Base-by-base conservation (phyloP, 1,139 yeast species). In the Lodderomyces margitis region DNA sequence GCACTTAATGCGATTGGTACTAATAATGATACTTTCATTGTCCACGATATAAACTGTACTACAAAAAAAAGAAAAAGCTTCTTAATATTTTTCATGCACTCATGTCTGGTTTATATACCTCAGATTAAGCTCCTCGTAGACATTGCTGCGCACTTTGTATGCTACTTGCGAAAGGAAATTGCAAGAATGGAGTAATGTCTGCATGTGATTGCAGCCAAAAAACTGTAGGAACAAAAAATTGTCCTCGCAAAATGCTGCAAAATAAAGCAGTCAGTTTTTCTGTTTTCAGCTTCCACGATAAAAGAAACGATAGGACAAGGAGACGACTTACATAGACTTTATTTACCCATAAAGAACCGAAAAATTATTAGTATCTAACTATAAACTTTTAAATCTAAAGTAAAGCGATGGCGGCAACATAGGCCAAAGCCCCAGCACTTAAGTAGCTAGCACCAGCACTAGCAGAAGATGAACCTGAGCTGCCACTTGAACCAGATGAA, bases 331-430 rank as follows among this genome's bases (percentile, higher is more conserved):
- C n/a, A n/a, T n/a, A n/a, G n/a, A n/a, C n/a, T n/a, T n/a, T n/a
- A n/a, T n/a, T n/a, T n/a, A n/a, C n/a, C n/a, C n/a, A n/a, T 21
- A 5, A 21, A 28, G 16, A 28, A 12, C 8, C 32, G 5, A 15
- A 15, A 5, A 14, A 8, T n/a, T 15, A 28, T 28, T 28, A 28
- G 9, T 15, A 28, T 28, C 32, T 15, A 14, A 28, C 32, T 28
- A 28, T 28, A 28, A 14, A 5, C 11, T 28, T 28, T 28, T 28
- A 28, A 28, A 24, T 27, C 25, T 40, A 40, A 31, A 40, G 30
- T 27, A 41, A 41, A 16, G 44, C 44, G 34, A 42, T 27, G 30
- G 45, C 45, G 39, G 45, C 45, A 19, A 39, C 34, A 16, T 42
- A 42, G 24, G 40, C 19, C 34, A 42, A 36, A 12, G 40, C 35